Conservation (phyloP, 495 filamentous ascomycete species). For the Penicillium cinerascens region DNA sequence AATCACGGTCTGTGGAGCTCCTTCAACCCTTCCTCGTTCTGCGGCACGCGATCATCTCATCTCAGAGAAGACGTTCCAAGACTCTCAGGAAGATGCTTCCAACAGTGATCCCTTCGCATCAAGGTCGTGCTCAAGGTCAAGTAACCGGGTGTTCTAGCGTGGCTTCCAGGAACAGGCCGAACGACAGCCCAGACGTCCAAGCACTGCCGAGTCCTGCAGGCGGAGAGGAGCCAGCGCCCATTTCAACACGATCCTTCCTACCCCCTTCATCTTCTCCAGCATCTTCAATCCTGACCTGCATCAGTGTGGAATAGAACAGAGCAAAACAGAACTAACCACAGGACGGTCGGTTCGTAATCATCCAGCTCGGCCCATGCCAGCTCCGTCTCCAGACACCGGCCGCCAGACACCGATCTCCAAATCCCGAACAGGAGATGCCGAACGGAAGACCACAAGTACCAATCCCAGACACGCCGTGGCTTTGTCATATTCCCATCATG, state of each 20-base stretch:
- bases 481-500: neutral
- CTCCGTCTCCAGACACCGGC: neutral
- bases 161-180: neutral
- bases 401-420: neutral
- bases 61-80: neutral
- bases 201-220: neutral
- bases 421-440: neutral
- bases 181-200: neutral
- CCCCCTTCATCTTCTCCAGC: neutral
- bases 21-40: neutral
- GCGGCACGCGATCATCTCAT: neutral
- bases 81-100: neutral
- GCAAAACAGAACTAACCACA: neutral
- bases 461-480: neutral
- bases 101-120: neutral
- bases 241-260: neutral
- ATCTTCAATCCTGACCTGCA: neutral
- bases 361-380: too few species aligned
- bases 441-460: too few species aligned
- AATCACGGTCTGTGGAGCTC: neutral
- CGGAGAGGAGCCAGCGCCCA: neutral
- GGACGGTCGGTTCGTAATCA: neutral
- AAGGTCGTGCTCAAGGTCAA: neutral
- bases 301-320: too few species aligned
- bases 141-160: neutral